These are phyloP conservation scores for Bipolaris zeicola DNA, from an alignment of 2,329 filamentous ascomycete genomes.

Conservation along the genomic window DNA sequence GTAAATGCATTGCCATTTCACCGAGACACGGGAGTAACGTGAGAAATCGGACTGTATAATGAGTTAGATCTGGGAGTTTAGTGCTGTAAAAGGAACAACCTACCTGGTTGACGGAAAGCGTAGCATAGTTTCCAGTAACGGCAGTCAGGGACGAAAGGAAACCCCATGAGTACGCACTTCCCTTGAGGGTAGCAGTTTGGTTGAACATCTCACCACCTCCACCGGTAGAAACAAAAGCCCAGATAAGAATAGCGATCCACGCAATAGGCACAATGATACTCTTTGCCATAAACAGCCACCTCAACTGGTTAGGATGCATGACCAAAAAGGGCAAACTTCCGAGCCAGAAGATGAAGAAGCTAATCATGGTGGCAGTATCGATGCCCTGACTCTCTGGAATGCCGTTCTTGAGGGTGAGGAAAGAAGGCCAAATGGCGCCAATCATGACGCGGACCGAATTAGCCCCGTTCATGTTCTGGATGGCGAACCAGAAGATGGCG, in stretches of 20 bases:
- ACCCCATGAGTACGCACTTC: slow-evolving; percentile 60
- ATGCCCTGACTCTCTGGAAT: slow-evolving; percentile 60
- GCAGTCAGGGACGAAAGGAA: slow-evolving; percentile 58
- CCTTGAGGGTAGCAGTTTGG: slow-evolving; percentile 54
- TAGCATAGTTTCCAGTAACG: slow-evolving; percentile 59
- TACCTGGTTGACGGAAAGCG: slow-evolving; percentile 58
- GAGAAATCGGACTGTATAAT: slow-evolving; percentile 61
- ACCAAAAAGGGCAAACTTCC: slow-evolving; percentile 61
- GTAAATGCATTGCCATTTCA: slow-evolving; percentile 58
- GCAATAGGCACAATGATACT: slow-evolving; percentile 59
- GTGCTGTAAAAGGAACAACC: background rate
- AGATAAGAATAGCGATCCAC: slow-evolving; percentile 67
- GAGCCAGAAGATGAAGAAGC: slow-evolving; percentile 64
- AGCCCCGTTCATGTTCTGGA: slow-evolving; percentile 68
- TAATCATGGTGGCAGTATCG: slow-evolving; percentile 61
- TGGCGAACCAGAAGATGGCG: slow-evolving; percentile 67
- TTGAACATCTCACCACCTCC: slow-evolving; percentile 57
- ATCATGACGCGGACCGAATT: slow-evolving; percentile 59
- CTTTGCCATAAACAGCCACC: slow-evolving; percentile 59
- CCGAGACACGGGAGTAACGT: slow-evolving; percentile 55
- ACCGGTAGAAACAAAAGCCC: slow-evolving; percentile 63
- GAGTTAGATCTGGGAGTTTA: slow-evolving; percentile 15
- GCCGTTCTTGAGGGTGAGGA: slow-evolving; percentile 58
- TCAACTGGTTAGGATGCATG: slow-evolving; percentile 61
- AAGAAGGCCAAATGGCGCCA: slow-evolving; percentile 64